A percentile compares a stretch with the other conserved stretches of the same genome.
These are phyloP conservation scores for Macrocystidia cucumis DNA, from an alignment of 1,284 basidiomycete species.

Conservation along the genomic window DNA sequence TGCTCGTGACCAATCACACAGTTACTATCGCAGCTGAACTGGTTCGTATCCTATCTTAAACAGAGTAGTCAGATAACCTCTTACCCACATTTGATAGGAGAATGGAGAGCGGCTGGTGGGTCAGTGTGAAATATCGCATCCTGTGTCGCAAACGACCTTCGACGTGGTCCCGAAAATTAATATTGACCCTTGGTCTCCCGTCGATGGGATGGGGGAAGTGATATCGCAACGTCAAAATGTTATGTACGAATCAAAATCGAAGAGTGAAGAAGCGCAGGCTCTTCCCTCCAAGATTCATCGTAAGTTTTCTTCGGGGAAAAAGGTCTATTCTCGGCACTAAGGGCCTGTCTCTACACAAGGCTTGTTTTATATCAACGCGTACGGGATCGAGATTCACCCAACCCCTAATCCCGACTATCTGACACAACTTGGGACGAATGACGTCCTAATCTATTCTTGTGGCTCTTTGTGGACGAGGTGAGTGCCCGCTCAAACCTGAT, in stretches of 20 bases:
- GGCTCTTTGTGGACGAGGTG: conserved; percentile 92
- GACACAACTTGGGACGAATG: conserved; percentile 51
- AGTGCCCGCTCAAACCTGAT: conserved; percentile 6
- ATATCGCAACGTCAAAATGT: conserved; percentile 50
- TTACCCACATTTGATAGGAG: conserved; percentile 36
- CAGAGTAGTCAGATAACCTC: conserved; percentile 6
- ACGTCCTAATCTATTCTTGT: conserved; percentile 84
- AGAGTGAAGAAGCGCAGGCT: conserved; percentile 48
- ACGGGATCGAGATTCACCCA: conserved; percentile 87
- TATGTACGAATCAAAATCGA: conserved; percentile 52
- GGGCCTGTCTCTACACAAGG: conserved; percentile 31
- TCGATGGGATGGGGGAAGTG: conserved; percentile 46
- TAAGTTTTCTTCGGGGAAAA: conserved; percentile 26
- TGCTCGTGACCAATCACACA: conserved; percentile 92
- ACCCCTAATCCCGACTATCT: conserved; percentile 82
- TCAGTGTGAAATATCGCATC: conserved; percentile 97
- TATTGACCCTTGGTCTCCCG: conserved; percentile 29
- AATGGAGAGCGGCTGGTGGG: conserved; percentile 81
- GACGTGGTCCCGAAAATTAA: conserved; percentile 21
- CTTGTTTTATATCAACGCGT: conserved; percentile 91
- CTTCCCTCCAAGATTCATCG: conserved; percentile 61
- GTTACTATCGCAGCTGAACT: conserved; percentile 97
- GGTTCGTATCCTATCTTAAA: conserved; percentile 34
- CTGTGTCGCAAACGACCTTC: conserved; percentile 36
- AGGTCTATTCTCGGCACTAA: neutral